Percentiles rank a stretch among this genome's conserved stretches.
Conservation (phyloP, 1,284 basidiomycete species). For the Bondarzewia mesenterica region DNA sequence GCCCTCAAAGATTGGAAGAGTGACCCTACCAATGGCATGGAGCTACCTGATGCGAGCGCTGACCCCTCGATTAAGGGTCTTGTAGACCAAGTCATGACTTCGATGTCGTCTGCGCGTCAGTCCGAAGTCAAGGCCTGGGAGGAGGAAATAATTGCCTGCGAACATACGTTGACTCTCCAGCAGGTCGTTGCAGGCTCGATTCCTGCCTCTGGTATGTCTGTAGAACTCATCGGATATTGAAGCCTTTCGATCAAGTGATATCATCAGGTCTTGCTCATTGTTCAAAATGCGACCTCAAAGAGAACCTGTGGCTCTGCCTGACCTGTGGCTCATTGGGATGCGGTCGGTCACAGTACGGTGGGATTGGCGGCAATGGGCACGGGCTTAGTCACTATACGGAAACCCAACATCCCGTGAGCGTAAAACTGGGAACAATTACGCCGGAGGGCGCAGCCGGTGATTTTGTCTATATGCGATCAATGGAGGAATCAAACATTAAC, state of each 20-base stretch:
- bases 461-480: too few species aligned
- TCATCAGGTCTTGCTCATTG: constrained; percentile 68
- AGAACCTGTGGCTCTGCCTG: constrained; percentile 94
- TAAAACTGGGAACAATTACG: constrained; percentile 96
- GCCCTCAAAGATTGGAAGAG: constrained; percentile 76
- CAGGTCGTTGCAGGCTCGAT: constrained; percentile 53
- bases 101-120: constrained; percentile 84
- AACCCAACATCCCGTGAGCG: constrained; percentile 77
- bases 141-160: constrained; percentile 85
- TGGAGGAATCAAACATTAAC: neutral
- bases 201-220: constrained; percentile 37
- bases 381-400: constrained; percentile 78
- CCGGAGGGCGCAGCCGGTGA: constrained; percentile 86
- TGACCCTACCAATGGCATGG: constrained; percentile 42
- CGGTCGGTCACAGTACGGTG: constrained; percentile 84
- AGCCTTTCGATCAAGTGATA: too few species aligned
- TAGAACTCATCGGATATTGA: too few species aligned
- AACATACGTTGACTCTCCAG: constrained; percentile 77
- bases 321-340: constrained; percentile 94
- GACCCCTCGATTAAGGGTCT: constrained; percentile 47
- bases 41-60: constrained; percentile 29
- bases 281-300: constrained; percentile 69
- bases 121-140: constrained; percentile 98
- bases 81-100: constrained; percentile 68
- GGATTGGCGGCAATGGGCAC: constrained; percentile 85